Evolutionary conservation across 306 rosid species (phyloP), one percentile per base, ranked within the genome.

Genomic region (Cicer arietinum): DNA sequence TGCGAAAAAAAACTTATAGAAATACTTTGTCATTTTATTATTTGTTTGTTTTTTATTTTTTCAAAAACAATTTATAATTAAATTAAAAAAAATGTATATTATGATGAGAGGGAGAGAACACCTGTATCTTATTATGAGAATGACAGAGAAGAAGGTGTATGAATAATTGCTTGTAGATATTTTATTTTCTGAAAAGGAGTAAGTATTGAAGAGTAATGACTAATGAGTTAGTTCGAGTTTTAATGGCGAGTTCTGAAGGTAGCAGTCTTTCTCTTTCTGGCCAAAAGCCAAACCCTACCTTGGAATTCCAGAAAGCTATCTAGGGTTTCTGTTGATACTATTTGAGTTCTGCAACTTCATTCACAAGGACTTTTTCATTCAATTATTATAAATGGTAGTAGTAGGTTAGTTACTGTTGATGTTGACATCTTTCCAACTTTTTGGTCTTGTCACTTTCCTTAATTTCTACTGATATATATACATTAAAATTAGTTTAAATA

Each of bases 391-490:
- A 42, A 13, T 47, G 18, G 18, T 48, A 72, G 61, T 75, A 40
- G 82, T 30, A 62, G 73, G 74, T 77, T 77, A 44, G 78, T 66
- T 69, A 69, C 89, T 88, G 88, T 75, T 69, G 88, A 82, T 84
- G 90, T 87, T 85, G 92, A 91, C 94, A 60, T 67, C 56, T 45
- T 84, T 69, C 64, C 73, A 61, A 69, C 82, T 62, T 63, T 78
- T 39, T 9, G 9, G 80, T 77, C 79, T 70, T 75, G 54, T 84
- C 78, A 62, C 71, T 83, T 84, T 79, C 83, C 60, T 77, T 71
- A 47, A 61, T 16, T 17, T 16, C n/a, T 42, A 25, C 30, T 25
- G 30, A 3, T 25, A 25, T 2, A 25, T 25, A 25, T 22, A 18
- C 20, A 18, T 18, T 18, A 18, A 18, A 18, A 18, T 18, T 18